A percentile compares a stretch with the other conserved stretches of the same genome.
phyloP scores from a whole-genome alignment of 805 yeast genomes.

The Candida dajiaensis region DNA sequence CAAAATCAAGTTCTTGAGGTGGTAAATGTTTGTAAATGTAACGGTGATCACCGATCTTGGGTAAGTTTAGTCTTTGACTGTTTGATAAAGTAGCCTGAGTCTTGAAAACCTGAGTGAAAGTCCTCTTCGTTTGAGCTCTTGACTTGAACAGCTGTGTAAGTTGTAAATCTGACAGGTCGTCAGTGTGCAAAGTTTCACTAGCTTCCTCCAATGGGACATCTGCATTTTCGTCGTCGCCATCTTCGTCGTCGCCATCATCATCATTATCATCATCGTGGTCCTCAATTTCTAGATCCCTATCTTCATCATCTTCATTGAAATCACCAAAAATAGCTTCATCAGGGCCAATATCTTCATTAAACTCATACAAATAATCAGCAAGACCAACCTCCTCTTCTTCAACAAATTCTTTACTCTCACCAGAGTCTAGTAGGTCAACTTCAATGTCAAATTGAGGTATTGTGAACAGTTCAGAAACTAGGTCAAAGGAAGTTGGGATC shows the following conservation, averaged over 20 bases:
- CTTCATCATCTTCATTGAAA: slow-evolving; percentile 6
- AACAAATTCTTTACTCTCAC: slow-evolving; percentile 4
- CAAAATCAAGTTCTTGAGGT: slow-evolving; percentile 33
- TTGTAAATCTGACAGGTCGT: slow-evolving; percentile 7
- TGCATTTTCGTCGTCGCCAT: not conserved
- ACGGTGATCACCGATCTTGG: not conserved
- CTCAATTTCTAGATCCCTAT: slow-evolving; percentile 3
- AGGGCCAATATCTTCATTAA: not conserved
- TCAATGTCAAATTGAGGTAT: slow-evolving; percentile 16
- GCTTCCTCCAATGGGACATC: not conserved
- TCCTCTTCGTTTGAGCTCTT: slow-evolving; percentile 6
- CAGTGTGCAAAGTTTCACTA: not conserved
- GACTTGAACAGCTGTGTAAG: slow-evolving; percentile 8
- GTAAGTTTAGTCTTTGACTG: not conserved
- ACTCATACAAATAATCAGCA: not conserved
- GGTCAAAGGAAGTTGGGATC: slow-evolving; percentile 29
- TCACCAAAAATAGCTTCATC: not conserved
- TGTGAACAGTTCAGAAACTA: slow-evolving; percentile 25
- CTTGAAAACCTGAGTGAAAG: slow-evolving; percentile 5
- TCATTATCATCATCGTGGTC: slow-evolving; percentile 6
- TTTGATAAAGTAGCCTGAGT: not conserved
- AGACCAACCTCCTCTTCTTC: not conserved
- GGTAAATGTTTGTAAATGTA: slow-evolving; percentile 10
- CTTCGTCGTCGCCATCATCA: slow-evolving; percentile 2
- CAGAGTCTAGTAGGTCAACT: not conserved